Evolutionary conservation across 345 rosid genomes (phyloP).

Genomic region (Euphorbia tirucalli): DNA sequence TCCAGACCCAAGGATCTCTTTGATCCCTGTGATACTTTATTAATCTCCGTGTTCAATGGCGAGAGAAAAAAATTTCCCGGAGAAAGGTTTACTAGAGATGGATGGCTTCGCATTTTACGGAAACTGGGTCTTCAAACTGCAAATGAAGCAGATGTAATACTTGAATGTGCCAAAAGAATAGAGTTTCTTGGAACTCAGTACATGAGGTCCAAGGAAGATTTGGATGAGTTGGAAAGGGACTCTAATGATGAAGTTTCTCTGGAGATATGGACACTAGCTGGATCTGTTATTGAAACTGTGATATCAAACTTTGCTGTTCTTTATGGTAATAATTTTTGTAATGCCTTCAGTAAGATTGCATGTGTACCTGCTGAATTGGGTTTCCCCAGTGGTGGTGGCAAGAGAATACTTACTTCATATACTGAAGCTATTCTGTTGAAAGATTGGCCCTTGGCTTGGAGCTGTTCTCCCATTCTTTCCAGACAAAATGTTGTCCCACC

Average conservation of each 20-base stretch:
- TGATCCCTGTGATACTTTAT: slow-evolving; percentile 81
- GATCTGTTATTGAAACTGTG: slow-evolving; percentile 78
- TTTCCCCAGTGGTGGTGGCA: slow-evolving; percentile 67
- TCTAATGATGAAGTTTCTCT: slow-evolving; percentile 54
- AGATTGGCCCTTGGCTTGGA: slow-evolving; percentile 98
- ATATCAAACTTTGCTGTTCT: slow-evolving; percentile 78
- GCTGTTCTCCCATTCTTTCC: slow-evolving; percentile 72
- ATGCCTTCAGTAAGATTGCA: slow-evolving; percentile 67
- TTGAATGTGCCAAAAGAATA: slow-evolving; percentile 84
- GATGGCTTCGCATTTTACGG: slow-evolving; percentile 85
- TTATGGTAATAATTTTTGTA: slow-evolving; percentile 76
- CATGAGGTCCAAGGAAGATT: slow-evolving; percentile 41
- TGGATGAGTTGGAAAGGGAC: slow-evolving; percentile 60
- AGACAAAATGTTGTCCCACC: slow-evolving; percentile 79
- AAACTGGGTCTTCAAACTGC: slow-evolving; percentile 75
- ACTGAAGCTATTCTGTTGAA: slow-evolving; percentile 65
- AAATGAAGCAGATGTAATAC: slow-evolving; percentile 70
- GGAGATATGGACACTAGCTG: slow-evolving; percentile 77
- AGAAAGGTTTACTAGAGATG: slow-evolving; percentile 76
- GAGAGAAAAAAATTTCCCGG: slow-evolving; percentile 90
- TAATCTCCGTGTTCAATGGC: slow-evolving; percentile 76
- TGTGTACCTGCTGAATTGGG: slow-evolving; percentile 88
- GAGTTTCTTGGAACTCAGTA: slow-evolving; percentile 67
- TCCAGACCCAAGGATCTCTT: slow-evolving; percentile 74
- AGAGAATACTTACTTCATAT: slow-evolving; percentile 78